phyloP scores from a whole-genome alignment of 352 stramenopile species.

The Globisporangium nodosum region DNA sequence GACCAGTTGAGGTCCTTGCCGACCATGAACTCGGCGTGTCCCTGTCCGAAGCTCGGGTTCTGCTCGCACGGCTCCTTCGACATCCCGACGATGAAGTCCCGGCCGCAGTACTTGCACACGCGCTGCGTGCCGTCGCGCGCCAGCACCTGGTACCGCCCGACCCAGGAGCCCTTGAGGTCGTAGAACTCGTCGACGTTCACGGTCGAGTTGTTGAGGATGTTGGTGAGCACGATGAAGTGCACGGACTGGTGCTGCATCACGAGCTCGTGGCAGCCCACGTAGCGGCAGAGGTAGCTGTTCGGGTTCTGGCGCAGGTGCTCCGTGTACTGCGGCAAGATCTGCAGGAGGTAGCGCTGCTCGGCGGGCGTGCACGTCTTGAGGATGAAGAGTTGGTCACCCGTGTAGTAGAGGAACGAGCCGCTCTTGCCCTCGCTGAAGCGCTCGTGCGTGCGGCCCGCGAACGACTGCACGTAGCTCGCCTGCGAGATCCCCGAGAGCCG shows the following conservation, averaged over 20 bases:
- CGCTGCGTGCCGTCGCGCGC: conserved; percentile 62
- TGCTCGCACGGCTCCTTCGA: conserved; percentile 68
- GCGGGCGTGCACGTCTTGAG: conserved; percentile 85
- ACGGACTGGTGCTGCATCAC: conserved; percentile 84
- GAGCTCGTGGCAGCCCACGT: conserved; percentile 85
- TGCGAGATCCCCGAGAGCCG: conserved; percentile 72
- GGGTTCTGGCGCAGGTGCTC: conserved; percentile 71
- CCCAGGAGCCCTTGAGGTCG: conserved; percentile 89
- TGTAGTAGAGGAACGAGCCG: conserved; percentile 88
- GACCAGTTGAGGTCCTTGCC: conserved; percentile 89
- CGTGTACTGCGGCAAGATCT: conserved; percentile 88
- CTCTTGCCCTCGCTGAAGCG: conserved; percentile 89
- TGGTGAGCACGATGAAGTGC: conserved; percentile 85
- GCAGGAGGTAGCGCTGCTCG: conserved; percentile 79
- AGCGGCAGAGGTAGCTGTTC: conserved; percentile 85
- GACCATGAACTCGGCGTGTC: conserved; percentile 73
- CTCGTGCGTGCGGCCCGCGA: conserved; percentile 73
- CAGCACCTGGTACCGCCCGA: conserved; percentile 68
- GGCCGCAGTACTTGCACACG: conserved; percentile 85
- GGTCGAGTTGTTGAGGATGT: conserved; percentile 82
- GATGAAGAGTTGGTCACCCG: conserved; percentile 84
- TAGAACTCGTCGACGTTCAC: conserved; percentile 87
- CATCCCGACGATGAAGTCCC: conserved; percentile 85
- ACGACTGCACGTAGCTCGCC: conserved; percentile 73
- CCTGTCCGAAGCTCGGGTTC: conserved; percentile 52